phyloP scores from a whole-genome alignment of 495 filamentous ascomycete species.

The Aspergillus nidulans region DNA sequence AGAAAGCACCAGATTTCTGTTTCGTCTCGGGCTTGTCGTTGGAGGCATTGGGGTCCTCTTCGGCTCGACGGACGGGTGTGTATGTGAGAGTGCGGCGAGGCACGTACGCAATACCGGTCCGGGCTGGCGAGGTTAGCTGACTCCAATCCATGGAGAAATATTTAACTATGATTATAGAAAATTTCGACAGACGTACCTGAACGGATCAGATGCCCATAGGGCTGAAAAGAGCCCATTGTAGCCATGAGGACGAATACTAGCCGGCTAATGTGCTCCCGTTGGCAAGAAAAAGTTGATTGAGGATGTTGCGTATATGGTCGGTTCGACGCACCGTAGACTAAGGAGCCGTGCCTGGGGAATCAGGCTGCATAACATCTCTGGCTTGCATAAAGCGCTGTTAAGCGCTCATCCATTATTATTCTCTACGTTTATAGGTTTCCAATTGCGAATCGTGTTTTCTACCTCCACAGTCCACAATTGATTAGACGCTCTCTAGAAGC shows the following conservation, averaged over 20 bases:
- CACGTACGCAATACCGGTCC: slow-evolving; percentile 32
- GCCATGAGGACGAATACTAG: slow-evolving; percentile 25
- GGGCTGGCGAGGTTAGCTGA: slow-evolving; percentile 23
- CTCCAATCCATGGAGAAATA: neutral
- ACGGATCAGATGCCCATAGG: slow-evolving; percentile 40
- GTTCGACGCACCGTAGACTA: neutral
- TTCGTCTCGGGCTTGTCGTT: slow-evolving; percentile 15
- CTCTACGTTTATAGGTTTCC: neutral
- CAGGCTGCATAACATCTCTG: neutral
- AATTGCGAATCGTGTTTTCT: neutral
- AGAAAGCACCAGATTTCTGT: slow-evolving; percentile 19
- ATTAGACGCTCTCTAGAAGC: neutral
- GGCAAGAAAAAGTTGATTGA: slow-evolving; percentile 12
- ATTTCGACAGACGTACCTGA: slow-evolving; percentile 21
- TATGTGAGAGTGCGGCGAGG: slow-evolving; percentile 41
- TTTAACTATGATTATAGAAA: neutral
- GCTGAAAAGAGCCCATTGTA: slow-evolving; percentile 36
- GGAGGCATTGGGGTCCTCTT: slow-evolving; percentile 22
- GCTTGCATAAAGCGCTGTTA: neutral
- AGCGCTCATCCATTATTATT: neutral
- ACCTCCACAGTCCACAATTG: neutral
- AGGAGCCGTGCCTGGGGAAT: neutral
- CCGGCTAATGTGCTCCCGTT: slow-evolving; percentile 2
- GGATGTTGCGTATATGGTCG: neutral
- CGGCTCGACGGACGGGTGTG: slow-evolving; percentile 28